These are phyloP conservation scores for Phlebopus sp. DNA, from an alignment of 1,284 basidiomycete species.

Conservation along the genomic window DNA sequence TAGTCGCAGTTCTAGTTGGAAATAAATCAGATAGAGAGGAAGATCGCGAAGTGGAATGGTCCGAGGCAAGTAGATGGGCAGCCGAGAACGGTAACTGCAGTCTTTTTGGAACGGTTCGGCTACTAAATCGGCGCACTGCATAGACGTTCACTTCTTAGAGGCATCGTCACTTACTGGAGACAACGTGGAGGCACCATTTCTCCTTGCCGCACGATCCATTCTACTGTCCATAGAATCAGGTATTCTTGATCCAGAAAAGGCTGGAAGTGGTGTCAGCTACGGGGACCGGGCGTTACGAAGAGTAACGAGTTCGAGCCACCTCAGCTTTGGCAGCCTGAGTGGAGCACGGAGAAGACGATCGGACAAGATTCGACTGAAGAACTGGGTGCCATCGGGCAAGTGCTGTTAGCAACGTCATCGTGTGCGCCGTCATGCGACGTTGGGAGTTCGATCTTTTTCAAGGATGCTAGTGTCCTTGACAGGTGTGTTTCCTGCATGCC, in stretches of 20 bases:
- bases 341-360: conserved; percentile 55
- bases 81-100: conserved; percentile 75
- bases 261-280: conserved; percentile 93
- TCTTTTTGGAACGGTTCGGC: background rate
- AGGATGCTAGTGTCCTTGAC: background rate
- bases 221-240: conserved; percentile 93
- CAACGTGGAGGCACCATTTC: conserved; percentile 92
- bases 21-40: conserved; percentile 96
- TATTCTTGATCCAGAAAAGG: conserved; percentile 86
- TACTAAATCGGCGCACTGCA: conserved; percentile 4
- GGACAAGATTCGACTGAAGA: conserved; percentile 57
- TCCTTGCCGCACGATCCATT: conserved; percentile 87
- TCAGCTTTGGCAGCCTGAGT: conserved; percentile 78
- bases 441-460: background rate
- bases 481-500: conserved; percentile 19
- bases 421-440: background rate
- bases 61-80: conserved; percentile 93
- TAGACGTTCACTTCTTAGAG: conserved; percentile 91
- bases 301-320: conserved; percentile 79
- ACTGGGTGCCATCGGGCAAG: conserved; percentile 53
- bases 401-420: conserved; percentile 42
- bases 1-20: conserved; percentile 90
- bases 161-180: conserved; percentile 90
- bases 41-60: conserved; percentile 91
- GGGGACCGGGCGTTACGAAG: conserved; percentile 89